Evolutionary conservation across 164 flowering plant genomes (phyloP).

Genomic region (Pachysandra terminalis): DNA sequence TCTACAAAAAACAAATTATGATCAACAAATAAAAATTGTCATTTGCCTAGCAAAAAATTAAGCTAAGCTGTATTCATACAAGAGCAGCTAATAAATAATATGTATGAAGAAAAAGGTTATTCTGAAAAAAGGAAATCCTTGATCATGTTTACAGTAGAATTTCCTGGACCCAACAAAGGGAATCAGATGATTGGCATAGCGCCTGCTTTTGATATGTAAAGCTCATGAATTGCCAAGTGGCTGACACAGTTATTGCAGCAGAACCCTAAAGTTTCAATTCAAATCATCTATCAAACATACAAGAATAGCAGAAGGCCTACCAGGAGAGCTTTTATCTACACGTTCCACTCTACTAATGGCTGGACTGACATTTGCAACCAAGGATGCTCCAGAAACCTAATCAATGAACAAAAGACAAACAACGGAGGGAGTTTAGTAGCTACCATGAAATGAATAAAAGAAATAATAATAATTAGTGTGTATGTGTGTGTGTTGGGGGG

Average conservation of each 20-base stretch:
- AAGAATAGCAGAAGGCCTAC: constrained; percentile 54
- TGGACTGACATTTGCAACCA: constrained; percentile 41
- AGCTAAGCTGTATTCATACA: not conserved
- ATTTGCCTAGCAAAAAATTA: not conserved
- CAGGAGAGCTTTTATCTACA: constrained; percentile 61
- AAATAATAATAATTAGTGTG: not conserved
- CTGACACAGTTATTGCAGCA: not conserved
- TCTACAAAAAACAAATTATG: constrained; percentile 36
- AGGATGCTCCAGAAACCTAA: constrained; percentile 56
- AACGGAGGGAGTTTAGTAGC: not conserved
- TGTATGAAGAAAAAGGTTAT: not conserved
- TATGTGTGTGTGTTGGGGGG: too few species aligned
- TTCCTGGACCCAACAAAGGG: not conserved
- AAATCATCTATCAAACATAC: constrained; percentile 34
- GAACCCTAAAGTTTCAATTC: not conserved
- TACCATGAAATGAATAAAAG: not conserved
- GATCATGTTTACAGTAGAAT: not conserved
- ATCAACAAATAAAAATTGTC: not conserved
- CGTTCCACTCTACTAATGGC: constrained; percentile 54
- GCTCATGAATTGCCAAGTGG: not conserved
- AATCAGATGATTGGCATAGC: constrained; percentile 2
- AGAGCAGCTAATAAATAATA: not conserved
- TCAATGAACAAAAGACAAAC: constrained; percentile 12
- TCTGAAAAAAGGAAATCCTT: not conserved
- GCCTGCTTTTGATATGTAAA: not conserved